phyloP scores from a whole-genome alignment of 306 rosid genomes.

The Argentina anserina region DNA sequence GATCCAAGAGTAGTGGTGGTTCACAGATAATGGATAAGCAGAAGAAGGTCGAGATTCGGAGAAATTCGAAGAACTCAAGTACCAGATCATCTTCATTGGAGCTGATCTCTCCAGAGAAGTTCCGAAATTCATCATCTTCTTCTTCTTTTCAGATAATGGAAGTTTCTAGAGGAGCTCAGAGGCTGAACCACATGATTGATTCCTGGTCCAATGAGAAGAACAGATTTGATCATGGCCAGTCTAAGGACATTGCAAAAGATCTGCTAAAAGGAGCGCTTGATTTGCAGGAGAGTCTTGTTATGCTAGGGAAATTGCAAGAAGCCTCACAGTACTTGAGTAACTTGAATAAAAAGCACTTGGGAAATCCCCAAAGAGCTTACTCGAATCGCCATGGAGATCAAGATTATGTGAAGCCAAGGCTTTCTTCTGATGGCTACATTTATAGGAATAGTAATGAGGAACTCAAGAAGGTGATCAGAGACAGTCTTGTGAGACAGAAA shows the following conservation, averaged over 20 bases:
- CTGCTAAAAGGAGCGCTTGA: conserved; percentile 83
- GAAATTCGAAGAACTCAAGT: conserved; percentile 34
- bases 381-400: conserved; percentile 28
- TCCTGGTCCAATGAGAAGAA: conserved; percentile 64
- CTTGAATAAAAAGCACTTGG: conserved; percentile 34
- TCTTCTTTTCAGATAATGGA: conserved; percentile 61
- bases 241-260: conserved; percentile 62
- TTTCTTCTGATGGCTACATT: conserved; percentile 43
- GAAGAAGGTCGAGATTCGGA: conserved; percentile 40
- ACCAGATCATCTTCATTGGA: conserved; percentile 12
- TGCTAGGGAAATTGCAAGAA: conserved; percentile 74
- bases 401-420: conserved; percentile 31
- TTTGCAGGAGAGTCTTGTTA: conserved; percentile 61
- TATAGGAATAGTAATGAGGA: conserved; percentile 41
- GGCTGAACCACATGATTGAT: conserved; percentile 70
- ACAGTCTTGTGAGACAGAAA: conserved; percentile 37
- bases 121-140: conserved; percentile 18
- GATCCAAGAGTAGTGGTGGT: conserved; percentile 35
- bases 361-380: conserved; percentile 30
- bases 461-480: conserved; percentile 44
- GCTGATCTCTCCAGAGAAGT: conserved; percentile 37
- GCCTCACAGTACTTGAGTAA: conserved; percentile 46
- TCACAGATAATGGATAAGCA: conserved; percentile 49
- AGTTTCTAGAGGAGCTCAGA: conserved; percentile 65
- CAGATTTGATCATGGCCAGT: conserved; percentile 34